Conservation (phyloP, 148 eudicot genomes). For the Silene latifolia region DNA sequence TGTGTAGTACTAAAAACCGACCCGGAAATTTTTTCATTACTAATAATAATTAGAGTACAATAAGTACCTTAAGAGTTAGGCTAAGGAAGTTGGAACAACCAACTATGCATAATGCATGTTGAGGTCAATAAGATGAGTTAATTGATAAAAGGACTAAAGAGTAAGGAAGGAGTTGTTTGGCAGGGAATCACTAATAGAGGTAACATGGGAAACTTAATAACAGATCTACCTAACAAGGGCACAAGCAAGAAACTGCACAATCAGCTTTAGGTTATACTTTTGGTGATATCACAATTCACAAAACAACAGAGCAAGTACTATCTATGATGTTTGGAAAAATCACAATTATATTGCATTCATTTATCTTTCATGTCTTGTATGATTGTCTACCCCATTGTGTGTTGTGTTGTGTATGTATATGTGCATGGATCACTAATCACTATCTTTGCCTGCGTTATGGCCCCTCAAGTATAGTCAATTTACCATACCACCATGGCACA, state of each 20-base stretch:
- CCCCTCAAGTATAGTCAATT: neutral
- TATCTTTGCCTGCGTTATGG: conserved; percentile 6
- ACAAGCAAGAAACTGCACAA: conserved; percentile 13
- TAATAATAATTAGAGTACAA: too few species aligned
- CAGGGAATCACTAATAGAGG: conserved; percentile 15
- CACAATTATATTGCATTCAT: neutral
- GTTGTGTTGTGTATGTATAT: neutral
- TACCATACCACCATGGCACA: too few species aligned
- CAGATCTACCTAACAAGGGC: conserved; percentile 16
- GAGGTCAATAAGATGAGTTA: neutral
- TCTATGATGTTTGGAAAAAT: neutral
- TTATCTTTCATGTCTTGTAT: conserved; percentile 21
- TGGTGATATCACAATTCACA: conserved; percentile 1
- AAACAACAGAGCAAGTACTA: conserved; percentile 17
- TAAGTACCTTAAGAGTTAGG: too few species aligned
- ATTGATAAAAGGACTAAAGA: too few species aligned
- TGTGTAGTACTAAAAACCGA: too few species aligned
- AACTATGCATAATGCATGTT: neutral
- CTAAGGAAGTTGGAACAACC: neutral
- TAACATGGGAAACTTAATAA: conserved; percentile 21
- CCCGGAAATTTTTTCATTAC: too few species aligned
- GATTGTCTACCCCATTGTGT: conserved; percentile 22
- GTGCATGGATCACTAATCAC: conserved; percentile 18
- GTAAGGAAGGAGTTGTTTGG: conserved; percentile 13
- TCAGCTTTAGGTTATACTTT: conserved; percentile 2